Evolutionary conservation across 179 eudicot species (phyloP), one percentile per base, ranked within the genome.

Genomic region (Dionaea muscipula): DNA sequence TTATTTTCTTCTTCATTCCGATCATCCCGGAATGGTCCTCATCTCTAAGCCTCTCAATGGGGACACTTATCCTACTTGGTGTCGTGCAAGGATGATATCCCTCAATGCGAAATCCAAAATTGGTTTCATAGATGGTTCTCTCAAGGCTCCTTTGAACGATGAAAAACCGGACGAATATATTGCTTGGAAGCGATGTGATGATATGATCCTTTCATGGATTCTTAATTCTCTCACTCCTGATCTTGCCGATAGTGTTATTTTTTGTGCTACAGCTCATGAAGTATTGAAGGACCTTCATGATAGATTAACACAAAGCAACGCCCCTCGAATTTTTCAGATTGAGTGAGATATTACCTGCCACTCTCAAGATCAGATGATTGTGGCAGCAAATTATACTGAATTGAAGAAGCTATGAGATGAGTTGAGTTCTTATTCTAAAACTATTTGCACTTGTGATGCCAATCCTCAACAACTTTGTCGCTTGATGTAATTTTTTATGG

Each of bases 61-160:
- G 27, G 61, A 57, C 11, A 57, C 43, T 18, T 57, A 57, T 40
- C 4, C 4, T 33, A 28, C 25, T 1, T 57, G 51, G 61, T 35
- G 25, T 19, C 23, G 26, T 1, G 61, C 50, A 11, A 57, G 43
- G 51, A 10, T n/a, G 2, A 59, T 47, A 3, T n/a, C 33, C 7
- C 17, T 59, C 9, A 22, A 51, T 25, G 45, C 35, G 1, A 47
- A 59, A 33, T 31, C 47, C 46, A 59, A 59, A 47, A 47, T 36
- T 22, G 63, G 55, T 10, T 48, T 59, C 33, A 24, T 47, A 2
- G 23, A 48, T 25, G 17, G 47, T 20, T 20, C 33, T 16, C 6
- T 45, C 41, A 17, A 57, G 39, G 26, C 14, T 37, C 19, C 41
- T 40, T 5, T 4, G 16, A 14, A 5, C 16, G 16, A 40, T n/a